A percentile compares a stretch with the other conserved stretches of the same genome.
Evolutionary conservation across 257 asterid species (phyloP).

Genomic region (Scutellaria galericulata): DNA sequence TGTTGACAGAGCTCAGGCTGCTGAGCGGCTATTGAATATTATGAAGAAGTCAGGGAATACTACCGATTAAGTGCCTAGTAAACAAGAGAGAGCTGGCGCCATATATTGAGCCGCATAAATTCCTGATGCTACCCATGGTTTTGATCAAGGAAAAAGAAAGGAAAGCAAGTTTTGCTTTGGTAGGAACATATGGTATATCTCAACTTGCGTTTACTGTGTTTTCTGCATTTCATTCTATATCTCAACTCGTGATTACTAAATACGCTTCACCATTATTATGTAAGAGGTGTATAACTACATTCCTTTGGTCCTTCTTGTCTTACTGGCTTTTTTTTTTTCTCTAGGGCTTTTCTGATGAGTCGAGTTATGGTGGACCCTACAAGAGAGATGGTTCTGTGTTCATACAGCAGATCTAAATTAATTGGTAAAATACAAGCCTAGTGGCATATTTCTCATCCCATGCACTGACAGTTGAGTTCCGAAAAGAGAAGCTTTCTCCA

Average conservation of each 20-base stretch:
- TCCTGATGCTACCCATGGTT: too few species aligned
- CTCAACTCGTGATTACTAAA: too few species aligned
- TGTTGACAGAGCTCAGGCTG: conserved; percentile 44
- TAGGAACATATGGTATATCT: conserved; percentile 11
- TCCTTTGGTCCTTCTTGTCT: background rate
- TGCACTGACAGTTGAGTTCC: too few species aligned
- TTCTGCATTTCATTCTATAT: background rate
- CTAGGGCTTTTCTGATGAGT: background rate
- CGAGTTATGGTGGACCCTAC: background rate
- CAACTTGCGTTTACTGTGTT: background rate
- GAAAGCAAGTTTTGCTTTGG: too few species aligned
- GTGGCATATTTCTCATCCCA: too few species aligned
- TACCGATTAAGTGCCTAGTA: conserved; percentile 39
- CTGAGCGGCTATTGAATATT: conserved; percentile 36
- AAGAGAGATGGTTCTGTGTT: background rate
- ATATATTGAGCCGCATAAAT: background rate
- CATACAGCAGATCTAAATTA: too few species aligned
- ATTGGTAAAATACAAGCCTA: too few species aligned
- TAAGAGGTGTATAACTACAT: background rate
- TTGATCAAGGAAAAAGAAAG: too few species aligned
- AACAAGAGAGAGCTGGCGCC: conserved; percentile 9
- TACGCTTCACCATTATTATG: background rate
- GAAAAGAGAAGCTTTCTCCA: too few species aligned
- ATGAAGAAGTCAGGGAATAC: conserved; percentile 45
- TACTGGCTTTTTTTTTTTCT: background rate